Conservation (phyloP, 2,329 filamentous ascomycete genomes). For the Purpureocillium lavendulum region DNA sequence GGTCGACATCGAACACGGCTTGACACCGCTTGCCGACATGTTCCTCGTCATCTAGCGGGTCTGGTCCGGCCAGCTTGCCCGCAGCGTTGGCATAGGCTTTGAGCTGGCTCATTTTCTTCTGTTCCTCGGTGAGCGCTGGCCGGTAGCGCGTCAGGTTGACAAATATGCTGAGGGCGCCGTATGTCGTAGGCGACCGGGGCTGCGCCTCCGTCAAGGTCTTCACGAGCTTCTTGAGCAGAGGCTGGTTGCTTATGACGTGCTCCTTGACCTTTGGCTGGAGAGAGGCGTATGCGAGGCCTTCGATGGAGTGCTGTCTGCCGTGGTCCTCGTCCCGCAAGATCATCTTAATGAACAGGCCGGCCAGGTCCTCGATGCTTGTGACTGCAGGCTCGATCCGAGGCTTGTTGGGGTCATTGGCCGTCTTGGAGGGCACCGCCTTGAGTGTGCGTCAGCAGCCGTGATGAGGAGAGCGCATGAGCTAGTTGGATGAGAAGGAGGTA, state of each 20-base stretch:
- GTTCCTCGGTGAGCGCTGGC: conserved; percentile 74
- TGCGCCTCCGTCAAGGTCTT: conserved; percentile 49
- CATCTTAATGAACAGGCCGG: conserved; percentile 57
- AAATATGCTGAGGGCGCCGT: conserved; percentile 80
- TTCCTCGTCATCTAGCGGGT: conserved; percentile 67
- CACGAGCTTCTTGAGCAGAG: conserved; percentile 64
- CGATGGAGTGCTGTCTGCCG: conserved; percentile 64
- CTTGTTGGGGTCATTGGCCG: conserved; percentile 29
- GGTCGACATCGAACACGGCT: conserved; percentile 67
- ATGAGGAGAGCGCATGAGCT: background rate
- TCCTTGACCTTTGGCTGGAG: conserved; percentile 82
- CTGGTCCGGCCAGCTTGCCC: conserved; percentile 51
- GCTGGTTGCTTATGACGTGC: conserved; percentile 58
- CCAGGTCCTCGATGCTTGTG: conserved; percentile 58
- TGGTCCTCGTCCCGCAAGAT: conserved; percentile 50
- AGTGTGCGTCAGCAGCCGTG: conserved; percentile 38
- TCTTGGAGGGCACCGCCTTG: conserved; percentile 46
- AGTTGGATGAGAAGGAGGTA: background rate
- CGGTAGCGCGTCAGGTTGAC: conserved; percentile 77
- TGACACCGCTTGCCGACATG: conserved; percentile 70
- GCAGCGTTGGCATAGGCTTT: conserved; percentile 90
- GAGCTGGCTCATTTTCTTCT: conserved; percentile 83
- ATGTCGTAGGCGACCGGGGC: conserved; percentile 63
- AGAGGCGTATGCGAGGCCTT: conserved; percentile 88
- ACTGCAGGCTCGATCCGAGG: conserved; percentile 42